Conservation (phyloP, 352 stramenopile genomes). For the Globisporangium parvum region DNA sequence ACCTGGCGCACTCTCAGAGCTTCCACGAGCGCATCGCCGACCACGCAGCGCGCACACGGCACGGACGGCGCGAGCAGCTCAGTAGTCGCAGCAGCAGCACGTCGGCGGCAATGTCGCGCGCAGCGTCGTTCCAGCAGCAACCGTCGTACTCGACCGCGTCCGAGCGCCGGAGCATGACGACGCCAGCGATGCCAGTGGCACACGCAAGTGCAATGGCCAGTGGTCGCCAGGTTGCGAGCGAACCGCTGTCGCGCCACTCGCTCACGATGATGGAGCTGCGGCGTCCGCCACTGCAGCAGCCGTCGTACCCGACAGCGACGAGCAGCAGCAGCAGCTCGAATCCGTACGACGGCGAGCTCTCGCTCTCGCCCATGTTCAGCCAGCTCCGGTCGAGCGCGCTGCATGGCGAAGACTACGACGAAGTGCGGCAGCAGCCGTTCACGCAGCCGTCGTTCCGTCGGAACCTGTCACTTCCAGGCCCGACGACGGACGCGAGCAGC, state of each 20-base stretch:
- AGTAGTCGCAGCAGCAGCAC: background rate
- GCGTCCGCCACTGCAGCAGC: background rate
- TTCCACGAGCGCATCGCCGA: slow-evolving; percentile 11
- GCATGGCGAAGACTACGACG: slow-evolving; percentile 14
- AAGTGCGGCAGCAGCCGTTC: slow-evolving; percentile 6
- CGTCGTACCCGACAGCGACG: background rate
- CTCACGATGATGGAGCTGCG: no score
- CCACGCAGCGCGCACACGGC: slow-evolving; percentile 13
- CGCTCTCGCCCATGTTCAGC: slow-evolving; percentile 17
- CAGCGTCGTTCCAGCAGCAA: slow-evolving; percentile 2
- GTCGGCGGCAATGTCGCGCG: background rate
- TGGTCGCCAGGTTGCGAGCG: background rate
- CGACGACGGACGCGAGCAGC: slow-evolving; percentile 13
- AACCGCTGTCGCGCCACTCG: background rate
- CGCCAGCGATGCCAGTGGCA: background rate
- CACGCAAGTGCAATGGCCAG: background rate
- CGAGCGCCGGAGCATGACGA: background rate
- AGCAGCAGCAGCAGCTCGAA: slow-evolving; percentile 11
- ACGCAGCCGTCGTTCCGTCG: slow-evolving; percentile 27
- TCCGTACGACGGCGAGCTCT: slow-evolving; percentile 10
- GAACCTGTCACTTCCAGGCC: slow-evolving; percentile 28
- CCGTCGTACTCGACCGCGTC: background rate
- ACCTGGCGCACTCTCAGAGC: slow-evolving; percentile 28
- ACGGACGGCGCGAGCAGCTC: slow-evolving; percentile 20
- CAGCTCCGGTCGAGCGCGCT: slow-evolving; percentile 11